Conservation (phyloP, 2,329 filamentous ascomycete species). For the Cadophora malorum region DNA sequence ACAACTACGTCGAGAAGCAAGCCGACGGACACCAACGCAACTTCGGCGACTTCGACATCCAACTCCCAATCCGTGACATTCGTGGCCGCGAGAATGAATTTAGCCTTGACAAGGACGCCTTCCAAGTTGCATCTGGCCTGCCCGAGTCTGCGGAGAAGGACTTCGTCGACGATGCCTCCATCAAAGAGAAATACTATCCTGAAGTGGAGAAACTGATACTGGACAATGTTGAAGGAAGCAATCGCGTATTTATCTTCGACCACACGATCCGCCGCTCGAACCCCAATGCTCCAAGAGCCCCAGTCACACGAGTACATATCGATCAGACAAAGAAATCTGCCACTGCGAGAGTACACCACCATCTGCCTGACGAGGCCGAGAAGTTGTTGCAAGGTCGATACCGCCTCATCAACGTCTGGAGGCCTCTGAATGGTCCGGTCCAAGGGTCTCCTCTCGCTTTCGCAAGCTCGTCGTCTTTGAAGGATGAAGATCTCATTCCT, state of each 20-base stretch:
- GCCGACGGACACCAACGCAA: slow-evolving; percentile 42
- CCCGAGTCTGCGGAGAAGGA: slow-evolving; percentile 61
- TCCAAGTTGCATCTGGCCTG: slow-evolving; percentile 67
- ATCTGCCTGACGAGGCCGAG: slow-evolving; percentile 69
- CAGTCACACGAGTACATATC: slow-evolving; percentile 78
- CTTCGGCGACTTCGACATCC: slow-evolving; percentile 40
- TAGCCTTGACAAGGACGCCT: slow-evolving; percentile 76
- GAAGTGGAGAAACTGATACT: slow-evolving; percentile 79
- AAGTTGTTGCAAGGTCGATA: slow-evolving; percentile 71
- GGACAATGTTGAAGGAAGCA: slow-evolving; percentile 68
- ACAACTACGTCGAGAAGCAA: slow-evolving; percentile 58
- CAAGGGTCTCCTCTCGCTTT: slow-evolving; percentile 43
- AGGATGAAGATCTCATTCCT: slow-evolving; percentile 44
- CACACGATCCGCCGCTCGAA: slow-evolving; percentile 80
- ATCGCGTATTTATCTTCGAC: slow-evolving; percentile 79
- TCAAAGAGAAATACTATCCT: slow-evolving; percentile 79
- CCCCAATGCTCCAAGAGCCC: slow-evolving; percentile 65
- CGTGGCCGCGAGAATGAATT: slow-evolving; percentile 72
- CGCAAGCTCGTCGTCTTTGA: slow-evolving; percentile 40
- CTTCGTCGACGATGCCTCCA: slow-evolving; percentile 73
- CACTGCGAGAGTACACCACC: slow-evolving; percentile 71
- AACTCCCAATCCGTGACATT: slow-evolving; percentile 68
- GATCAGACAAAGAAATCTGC: slow-evolving; percentile 78
- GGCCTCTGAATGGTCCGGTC: slow-evolving; percentile 45
- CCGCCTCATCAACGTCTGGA: slow-evolving; percentile 88